Percentiles rank a stretch among this genome's conserved stretches.
phyloP scores from a whole-genome alignment of 2,329 filamentous ascomycete genomes.

The Taxawa tesnikishii region DNA sequence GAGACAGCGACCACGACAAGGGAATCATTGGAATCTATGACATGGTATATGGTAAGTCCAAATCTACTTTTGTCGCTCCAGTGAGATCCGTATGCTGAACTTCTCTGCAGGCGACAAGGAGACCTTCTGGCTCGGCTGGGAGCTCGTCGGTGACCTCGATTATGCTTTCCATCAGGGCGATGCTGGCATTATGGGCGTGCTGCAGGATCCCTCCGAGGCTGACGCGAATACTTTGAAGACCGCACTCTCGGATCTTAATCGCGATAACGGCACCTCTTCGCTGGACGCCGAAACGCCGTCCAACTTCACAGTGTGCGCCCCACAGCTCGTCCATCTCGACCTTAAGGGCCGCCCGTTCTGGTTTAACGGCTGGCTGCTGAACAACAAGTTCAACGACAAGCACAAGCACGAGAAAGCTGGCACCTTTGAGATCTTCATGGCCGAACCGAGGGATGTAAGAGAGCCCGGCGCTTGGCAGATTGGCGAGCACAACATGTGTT shows the following conservation, averaged over 20 bases:
- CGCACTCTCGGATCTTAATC: no score
- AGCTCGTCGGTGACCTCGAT: constrained; percentile 27
- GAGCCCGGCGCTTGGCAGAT: constrained; percentile 20
- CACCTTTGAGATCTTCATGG: constrained; percentile 23
- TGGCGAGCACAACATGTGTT: constrained; percentile 21
- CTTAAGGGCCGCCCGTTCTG: constrained; percentile 28
- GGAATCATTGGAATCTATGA: constrained; percentile 32
- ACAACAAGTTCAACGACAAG: constrained; percentile 28
- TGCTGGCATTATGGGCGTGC: constrained; percentile 13
- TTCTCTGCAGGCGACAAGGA: constrained; percentile 32
- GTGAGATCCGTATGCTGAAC: neutral
- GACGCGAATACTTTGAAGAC: no score
- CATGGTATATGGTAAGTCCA: constrained; percentile 21
- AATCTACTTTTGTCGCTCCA: constrained; percentile 9
- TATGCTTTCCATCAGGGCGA: constrained; percentile 31
- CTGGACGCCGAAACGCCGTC: neutral
- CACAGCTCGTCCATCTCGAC: constrained; percentile 34
- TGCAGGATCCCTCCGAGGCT: no score
- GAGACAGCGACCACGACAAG: constrained; percentile 25
- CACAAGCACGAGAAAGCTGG: constrained; percentile 21
- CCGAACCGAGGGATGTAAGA: constrained; percentile 17
- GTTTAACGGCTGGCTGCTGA: constrained; percentile 35
- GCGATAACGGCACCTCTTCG: neutral
- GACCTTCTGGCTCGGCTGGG: constrained; percentile 36
- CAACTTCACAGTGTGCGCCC: constrained; percentile 25